Percentiles rank a stretch among this genome's conserved stretches.
phyloP scores from a whole-genome alignment of 78 protist species.

The Mastigamoeba balamuthi region DNA sequence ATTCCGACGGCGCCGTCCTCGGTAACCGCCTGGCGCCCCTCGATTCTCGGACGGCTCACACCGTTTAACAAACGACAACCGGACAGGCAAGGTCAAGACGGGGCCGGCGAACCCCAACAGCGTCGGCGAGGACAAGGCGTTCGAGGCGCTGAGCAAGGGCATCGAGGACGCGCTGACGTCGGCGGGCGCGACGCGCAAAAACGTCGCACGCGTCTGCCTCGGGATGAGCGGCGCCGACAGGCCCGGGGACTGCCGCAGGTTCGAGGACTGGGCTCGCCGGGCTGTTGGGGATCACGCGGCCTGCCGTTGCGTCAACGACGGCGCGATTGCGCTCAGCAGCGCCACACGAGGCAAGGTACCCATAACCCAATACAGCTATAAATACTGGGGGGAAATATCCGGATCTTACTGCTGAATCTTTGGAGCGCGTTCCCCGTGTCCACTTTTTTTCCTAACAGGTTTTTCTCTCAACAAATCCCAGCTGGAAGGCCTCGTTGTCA shows the following conservation, averaged over 20 bases:
- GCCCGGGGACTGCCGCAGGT: slow-evolving; percentile 9
- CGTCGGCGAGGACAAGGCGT: slow-evolving; percentile 31
- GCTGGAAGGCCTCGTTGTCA: slow-evolving; percentile 23
- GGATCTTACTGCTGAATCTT: no score
- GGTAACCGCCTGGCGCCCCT: slow-evolving; percentile 4
- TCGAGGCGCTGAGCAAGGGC: slow-evolving; percentile 17
- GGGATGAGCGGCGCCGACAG: slow-evolving; percentile 53
- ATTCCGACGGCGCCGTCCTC: slow-evolving; percentile 17
- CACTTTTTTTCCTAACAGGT: no score
- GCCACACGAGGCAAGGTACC: slow-evolving; percentile 32
- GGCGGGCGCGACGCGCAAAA: background rate
- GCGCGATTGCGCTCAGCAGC: slow-evolving; percentile 8
- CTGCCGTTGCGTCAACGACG: slow-evolving; percentile 15
- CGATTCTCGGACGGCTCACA: no score
- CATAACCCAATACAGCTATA: no score
- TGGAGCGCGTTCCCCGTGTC: no score
- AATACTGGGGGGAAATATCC: no score
- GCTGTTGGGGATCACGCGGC: background rate
- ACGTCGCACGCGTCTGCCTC: slow-evolving; percentile 6
- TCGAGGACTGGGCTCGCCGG: slow-evolving; percentile 7
- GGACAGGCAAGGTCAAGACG: no score
- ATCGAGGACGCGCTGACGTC: background rate
- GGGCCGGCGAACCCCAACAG: slow-evolving; percentile 41
- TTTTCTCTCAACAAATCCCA: no score
- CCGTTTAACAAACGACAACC: no score